Percentiles rank a stretch among this genome's conserved stretches.
Evolutionary conservation across 2,329 filamentous ascomycete species (phyloP).

Genomic region (Myriosclerotinia scirpicola): DNA sequence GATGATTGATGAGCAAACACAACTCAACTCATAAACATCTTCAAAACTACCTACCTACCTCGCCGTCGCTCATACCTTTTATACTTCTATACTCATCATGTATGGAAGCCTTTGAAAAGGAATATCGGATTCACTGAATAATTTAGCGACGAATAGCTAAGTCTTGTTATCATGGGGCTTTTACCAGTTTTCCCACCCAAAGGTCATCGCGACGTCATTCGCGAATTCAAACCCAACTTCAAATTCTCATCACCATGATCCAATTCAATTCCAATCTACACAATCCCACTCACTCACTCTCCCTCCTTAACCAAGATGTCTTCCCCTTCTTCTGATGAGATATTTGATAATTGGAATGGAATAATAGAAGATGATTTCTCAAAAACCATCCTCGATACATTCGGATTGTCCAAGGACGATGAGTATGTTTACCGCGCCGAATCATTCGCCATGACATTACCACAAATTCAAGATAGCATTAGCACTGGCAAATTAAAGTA

Average conservation of each 20-base stretch:
- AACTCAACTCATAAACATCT: no score
- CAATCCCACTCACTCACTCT: neutral
- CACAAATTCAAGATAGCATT: conserved; percentile 29
- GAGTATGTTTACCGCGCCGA: conserved; percentile 35
- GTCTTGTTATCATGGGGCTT: no score
- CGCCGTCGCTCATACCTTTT: no score
- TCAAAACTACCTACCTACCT: no score
- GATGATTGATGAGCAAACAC: no score
- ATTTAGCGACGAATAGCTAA: no score
- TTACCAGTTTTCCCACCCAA: no score
- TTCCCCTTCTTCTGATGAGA: conserved; percentile 28
- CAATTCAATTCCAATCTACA: no score
- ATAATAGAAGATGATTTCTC: conserved; percentile 30
- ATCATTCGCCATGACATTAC: conserved; percentile 34
- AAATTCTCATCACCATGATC: neutral
- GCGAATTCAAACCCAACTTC: neutral
- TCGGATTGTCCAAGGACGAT: conserved; percentile 31
- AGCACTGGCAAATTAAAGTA: conserved; percentile 29
- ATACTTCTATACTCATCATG: no score
- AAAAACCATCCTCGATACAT: conserved; percentile 30
- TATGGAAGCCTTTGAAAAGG: no score
- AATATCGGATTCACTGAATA: no score
- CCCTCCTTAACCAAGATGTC: neutral
- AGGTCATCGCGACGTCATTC: no score
- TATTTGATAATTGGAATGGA: conserved; percentile 33